Evolutionary conservation across 2,329 filamentous ascomycete genomes (phyloP).

Genomic region (Emmonsia crescens): DNA sequence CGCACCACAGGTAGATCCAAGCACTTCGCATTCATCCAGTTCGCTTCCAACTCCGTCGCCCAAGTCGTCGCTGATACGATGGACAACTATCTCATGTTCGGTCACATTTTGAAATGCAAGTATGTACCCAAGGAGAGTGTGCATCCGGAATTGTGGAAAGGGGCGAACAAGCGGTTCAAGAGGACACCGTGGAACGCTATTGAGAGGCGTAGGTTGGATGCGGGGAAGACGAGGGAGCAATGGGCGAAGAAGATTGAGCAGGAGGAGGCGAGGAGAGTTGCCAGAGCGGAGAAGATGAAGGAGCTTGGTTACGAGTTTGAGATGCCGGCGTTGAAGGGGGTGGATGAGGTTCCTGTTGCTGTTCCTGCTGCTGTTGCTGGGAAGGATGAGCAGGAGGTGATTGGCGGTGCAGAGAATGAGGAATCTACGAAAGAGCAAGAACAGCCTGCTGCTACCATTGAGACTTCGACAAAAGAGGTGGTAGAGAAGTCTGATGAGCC

Average conservation of each 20-base stretch:
- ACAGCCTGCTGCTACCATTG: slow-evolving; percentile 16
- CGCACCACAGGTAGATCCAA: slow-evolving; percentile 82
- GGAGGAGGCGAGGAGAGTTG: slow-evolving; percentile 59
- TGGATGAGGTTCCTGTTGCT: slow-evolving; percentile 41
- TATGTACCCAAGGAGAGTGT: slow-evolving; percentile 64
- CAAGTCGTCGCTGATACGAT: slow-evolving; percentile 90
- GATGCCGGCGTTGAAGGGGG: slow-evolving; percentile 58
- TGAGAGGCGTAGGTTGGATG: slow-evolving; percentile 61
- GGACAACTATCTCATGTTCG: slow-evolving; percentile 94
- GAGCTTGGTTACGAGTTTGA: slow-evolving; percentile 75
- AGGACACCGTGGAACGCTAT: slow-evolving; percentile 78
- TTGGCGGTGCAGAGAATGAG: slow-evolving; percentile 23
- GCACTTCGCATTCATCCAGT: slow-evolving; percentile 94
- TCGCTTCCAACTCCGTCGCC: slow-evolving; percentile 64
- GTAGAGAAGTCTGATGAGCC: slow-evolving; percentile 13
- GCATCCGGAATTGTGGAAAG: slow-evolving; percentile 76
- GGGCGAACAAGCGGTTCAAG: slow-evolving; percentile 84
- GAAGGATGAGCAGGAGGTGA: slow-evolving; percentile 19
- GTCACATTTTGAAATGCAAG: slow-evolving; percentile 84
- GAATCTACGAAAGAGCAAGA: background rate
- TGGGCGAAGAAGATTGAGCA: slow-evolving; percentile 67
- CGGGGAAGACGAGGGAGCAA: slow-evolving; percentile 59
- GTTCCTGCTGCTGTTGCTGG: slow-evolving; percentile 33
- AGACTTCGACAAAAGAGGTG: slow-evolving; percentile 19
- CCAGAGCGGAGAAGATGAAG: slow-evolving; percentile 64